Base-by-base conservation (phyloP, 495 filamentous ascomycete genomes). In the Penicillium malachiteum region DNA sequence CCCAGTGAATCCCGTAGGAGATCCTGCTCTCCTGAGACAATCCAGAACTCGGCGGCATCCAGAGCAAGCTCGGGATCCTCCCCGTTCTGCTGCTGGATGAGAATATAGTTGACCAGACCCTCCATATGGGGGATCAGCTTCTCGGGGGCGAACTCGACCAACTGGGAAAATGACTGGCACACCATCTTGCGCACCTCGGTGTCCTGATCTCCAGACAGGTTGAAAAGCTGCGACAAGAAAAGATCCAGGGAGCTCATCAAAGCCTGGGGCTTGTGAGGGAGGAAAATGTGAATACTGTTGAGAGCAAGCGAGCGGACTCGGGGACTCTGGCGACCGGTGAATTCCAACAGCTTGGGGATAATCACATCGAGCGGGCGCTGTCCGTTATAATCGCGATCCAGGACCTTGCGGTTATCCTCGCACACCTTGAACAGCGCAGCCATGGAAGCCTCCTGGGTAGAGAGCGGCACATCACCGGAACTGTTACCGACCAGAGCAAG, bases 11-110 rank as follows among this genome's bases (percentile, higher is more conserved):
- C 79, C 69, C 88, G 88, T 46, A 99, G 70, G 46, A 84, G 80
- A 35, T 87, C 79, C 66, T 96, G 90, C 69, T 96, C 95, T 30
- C 92, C 92, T 32, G 96, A 85, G 47, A 89, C 88, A 46, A 99
- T 83, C 91, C 93, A 99, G 66, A 99, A 99, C 71, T 97, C 94
- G 7, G 95, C 93, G 13, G 94, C 94, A 69, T 97, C 94, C 35
- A 94, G 84, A 40, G 92, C 91, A 46, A 97, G 81, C 47, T 97
- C 94, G 47, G 91, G 89, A 60, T 96, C 92, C 32, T 94, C 89
- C 39, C 74, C 73, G 54, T 86, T 90, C 61, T 86, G 82, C 69
- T 98, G 94, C 68, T 97, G 93, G 26, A 84, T 74, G 55, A 96
- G 80, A 71, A 96, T 96, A 69, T 96, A 99, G 66, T 92, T 88